These are phyloP conservation scores for Pseudogymnoascus sp. DNA, from an alignment of 2,329 filamentous ascomycete species.

Conservation along the genomic window DNA sequence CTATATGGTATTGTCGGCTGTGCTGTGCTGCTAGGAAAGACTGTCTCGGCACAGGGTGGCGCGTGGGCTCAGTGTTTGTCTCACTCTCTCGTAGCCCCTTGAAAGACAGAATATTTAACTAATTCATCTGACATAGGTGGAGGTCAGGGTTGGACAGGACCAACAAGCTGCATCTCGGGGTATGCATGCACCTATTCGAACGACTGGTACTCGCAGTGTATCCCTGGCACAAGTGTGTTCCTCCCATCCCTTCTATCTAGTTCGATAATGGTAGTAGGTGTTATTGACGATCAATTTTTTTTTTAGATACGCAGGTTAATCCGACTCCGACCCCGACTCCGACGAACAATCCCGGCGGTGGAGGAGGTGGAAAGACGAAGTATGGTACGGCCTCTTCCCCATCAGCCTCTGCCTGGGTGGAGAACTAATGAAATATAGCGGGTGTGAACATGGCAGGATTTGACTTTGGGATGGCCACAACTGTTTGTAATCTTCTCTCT, in stretches of 20 bases:
- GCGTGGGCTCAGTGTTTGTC: neutral
- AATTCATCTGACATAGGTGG: conserved; percentile 15
- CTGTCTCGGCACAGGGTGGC: neutral
- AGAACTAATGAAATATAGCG: neutral
- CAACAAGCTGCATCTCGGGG: conserved; percentile 26
- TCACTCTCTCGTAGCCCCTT: neutral
- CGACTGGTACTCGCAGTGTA: conserved; percentile 28
- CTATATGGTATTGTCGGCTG: neutral
- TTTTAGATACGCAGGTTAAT: too few species aligned
- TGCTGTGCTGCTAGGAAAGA: neutral
- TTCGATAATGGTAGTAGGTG: neutral
- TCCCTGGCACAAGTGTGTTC: conserved; percentile 17
- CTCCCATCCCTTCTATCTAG: neutral
- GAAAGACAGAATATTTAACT: neutral
- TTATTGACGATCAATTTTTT: neutral
- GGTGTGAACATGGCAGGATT: conserved; percentile 39
- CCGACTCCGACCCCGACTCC: neutral
- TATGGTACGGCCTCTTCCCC: neutral
- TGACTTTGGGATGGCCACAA: conserved; percentile 39
- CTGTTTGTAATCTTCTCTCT: conserved; percentile 17
- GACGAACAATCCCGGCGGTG: neutral
- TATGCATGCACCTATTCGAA: conserved; percentile 24
- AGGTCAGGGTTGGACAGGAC: conserved; percentile 25
- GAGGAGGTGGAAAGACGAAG: conserved; percentile 5
- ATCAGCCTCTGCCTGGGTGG: neutral